Evolutionary conservation across 1,284 basidiomycete species (phyloP).

Genomic region (Tausonia pullulans): DNA sequence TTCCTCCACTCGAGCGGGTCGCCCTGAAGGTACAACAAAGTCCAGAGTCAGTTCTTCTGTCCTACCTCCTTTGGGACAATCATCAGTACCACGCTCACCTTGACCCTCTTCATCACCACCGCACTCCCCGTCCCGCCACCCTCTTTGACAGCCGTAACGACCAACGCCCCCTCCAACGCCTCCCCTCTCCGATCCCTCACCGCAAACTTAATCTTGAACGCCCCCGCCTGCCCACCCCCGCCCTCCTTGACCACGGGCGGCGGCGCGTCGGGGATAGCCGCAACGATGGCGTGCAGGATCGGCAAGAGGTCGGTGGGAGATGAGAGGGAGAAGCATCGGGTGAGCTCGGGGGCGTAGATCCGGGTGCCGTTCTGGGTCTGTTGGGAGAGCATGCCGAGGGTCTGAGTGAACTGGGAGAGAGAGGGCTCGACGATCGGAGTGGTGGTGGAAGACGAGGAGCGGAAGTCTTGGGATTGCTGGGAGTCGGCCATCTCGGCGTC

Average conservation of each 20-base stretch:
- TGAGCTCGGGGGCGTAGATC: constrained; percentile 1
- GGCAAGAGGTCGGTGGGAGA: constrained; percentile 11
- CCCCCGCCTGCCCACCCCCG: background rate
- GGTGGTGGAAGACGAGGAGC: background rate
- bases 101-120: constrained; percentile 28
- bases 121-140: constrained; percentile 6
- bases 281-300: constrained; percentile 21
- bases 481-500: constrained; percentile 26
- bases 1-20: constrained; percentile 34
- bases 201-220: constrained; percentile 13
- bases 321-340: constrained; percentile 11
- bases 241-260: constrained; percentile 16
- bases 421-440: background rate
- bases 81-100: constrained; percentile 15
- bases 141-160: constrained; percentile 2
- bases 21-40: constrained; percentile 18
- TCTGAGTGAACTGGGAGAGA: constrained; percentile 1
- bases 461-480: constrained; percentile 19
- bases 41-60: background rate
- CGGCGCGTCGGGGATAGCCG: background rate
- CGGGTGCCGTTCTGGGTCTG: background rate
- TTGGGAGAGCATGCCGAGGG: constrained; percentile 12
- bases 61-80: too few relatives aligned
- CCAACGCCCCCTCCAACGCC: constrained; percentile 18
- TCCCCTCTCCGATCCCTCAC: constrained; percentile 19